Evolutionary conservation across 768 basidiomycete species (phyloP).

Genomic region (Chalciporus chontae): DNA sequence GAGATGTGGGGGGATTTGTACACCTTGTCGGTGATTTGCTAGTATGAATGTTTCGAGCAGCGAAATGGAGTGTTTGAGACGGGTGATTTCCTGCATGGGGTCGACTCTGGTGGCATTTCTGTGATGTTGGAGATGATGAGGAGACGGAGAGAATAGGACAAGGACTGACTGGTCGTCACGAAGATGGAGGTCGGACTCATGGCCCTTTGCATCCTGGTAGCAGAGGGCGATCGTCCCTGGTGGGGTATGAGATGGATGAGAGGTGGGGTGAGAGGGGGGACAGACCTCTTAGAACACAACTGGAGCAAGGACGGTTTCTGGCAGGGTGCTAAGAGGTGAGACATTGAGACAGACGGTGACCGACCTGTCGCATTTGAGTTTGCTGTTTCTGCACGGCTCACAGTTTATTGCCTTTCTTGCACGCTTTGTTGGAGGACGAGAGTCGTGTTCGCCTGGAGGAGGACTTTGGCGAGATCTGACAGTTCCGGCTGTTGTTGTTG

Average conservation of each 20-base stretch:
- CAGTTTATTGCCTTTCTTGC: conserved; percentile 88
- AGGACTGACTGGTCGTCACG: conserved; percentile 49
- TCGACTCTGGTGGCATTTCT: conserved; percentile 35
- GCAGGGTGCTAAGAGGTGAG: not conserved
- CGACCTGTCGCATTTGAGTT: conserved; percentile 90
- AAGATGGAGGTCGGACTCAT: conserved; percentile 50
- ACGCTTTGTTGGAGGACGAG: conserved; percentile 72
- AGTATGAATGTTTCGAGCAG: conserved; percentile 35
- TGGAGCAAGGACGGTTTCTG: conserved; percentile 86
- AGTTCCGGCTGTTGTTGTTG: conserved; percentile 32
- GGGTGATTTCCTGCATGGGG: conserved; percentile 38
- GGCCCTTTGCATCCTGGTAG: conserved; percentile 71
- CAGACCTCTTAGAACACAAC: conserved; percentile 78
- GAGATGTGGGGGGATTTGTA: conserved; percentile 21
- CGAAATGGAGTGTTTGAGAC: conserved; percentile 39
- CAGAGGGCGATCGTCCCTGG: conserved; percentile 77
- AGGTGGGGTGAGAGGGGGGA: conserved; percentile 12
- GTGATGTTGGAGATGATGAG: conserved; percentile 29
- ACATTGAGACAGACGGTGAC: conserved; percentile 28
- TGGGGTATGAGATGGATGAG: conserved; percentile 11
- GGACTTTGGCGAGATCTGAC: conserved; percentile 46
- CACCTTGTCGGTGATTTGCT: conserved; percentile 28
- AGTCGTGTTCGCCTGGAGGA: conserved; percentile 55
- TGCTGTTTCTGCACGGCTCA: conserved; percentile 82
- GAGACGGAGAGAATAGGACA: conserved; percentile 27